phyloP scores from a whole-genome alignment of 805 yeast genomes.

The Ogataea nitratoaversa region DNA sequence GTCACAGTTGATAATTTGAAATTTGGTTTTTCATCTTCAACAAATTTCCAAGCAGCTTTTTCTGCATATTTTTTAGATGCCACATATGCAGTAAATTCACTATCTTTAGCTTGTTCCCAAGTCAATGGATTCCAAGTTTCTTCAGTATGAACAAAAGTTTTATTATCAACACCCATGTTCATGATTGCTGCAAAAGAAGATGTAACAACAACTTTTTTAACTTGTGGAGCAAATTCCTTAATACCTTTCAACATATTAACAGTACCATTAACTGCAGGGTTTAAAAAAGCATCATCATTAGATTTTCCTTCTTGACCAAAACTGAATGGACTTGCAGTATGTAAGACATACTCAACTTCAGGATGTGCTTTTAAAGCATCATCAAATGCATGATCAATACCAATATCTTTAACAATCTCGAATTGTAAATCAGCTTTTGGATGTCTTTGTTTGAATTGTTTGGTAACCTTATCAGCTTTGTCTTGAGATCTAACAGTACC shows the following conservation, averaged over 20 bases:
- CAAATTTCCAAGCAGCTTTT: constrained; percentile 38
- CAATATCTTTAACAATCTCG: constrained; percentile 35
- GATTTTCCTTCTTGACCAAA: constrained; percentile 36
- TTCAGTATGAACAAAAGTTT: constrained; percentile 22
- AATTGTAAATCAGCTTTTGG: constrained; percentile 24
- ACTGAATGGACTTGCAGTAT: constrained; percentile 48
- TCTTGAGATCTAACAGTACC: constrained; percentile 46
- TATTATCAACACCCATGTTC: not conserved
- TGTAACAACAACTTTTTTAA: constrained; percentile 48
- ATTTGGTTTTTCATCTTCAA: constrained; percentile 29
- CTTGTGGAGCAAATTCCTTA: constrained; percentile 38
- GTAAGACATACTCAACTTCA: constrained; percentile 42
- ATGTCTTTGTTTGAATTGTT: constrained; percentile 28
- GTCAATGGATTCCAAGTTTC: constrained; percentile 31
- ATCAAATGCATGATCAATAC: constrained; percentile 43
- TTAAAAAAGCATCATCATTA: constrained; percentile 44
- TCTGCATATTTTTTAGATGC: constrained; percentile 45
- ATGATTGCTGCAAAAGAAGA: constrained; percentile 49
- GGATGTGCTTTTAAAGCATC: constrained; percentile 37
- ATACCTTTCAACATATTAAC: constrained; percentile 42
- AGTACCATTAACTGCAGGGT: constrained; percentile 60
- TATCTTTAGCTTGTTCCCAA: constrained; percentile 22
- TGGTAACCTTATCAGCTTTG: constrained; percentile 38
- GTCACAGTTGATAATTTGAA: constrained; percentile 31
- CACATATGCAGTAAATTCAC: constrained; percentile 29